These are phyloP conservation scores for Suillus occidentalis DNA, from an alignment of 768 basidiomycete species.

Conservation along the genomic window DNA sequence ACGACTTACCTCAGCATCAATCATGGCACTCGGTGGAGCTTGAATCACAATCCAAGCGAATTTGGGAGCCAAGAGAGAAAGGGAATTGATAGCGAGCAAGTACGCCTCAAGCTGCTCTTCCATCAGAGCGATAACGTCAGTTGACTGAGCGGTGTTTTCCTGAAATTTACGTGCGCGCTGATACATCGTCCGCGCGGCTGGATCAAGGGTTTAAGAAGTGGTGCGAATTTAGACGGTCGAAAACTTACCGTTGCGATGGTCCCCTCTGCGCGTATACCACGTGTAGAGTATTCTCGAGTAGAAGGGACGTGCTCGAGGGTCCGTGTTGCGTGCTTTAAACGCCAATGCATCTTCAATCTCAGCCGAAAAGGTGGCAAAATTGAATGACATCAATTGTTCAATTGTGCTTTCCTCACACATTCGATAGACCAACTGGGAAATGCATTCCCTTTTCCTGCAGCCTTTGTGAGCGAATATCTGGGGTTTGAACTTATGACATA, in stretches of 20 bases:
- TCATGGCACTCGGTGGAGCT: slow-evolving; percentile 43
- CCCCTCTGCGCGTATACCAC: slow-evolving; percentile 85
- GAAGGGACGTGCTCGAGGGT: slow-evolving; percentile 80
- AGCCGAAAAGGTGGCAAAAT: slow-evolving; percentile 80
- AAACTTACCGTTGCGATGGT: slow-evolving; percentile 85
- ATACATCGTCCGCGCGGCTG: slow-evolving; percentile 93
- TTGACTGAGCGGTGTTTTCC: slow-evolving; percentile 35
- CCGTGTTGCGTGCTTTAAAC: slow-evolving; percentile 92
- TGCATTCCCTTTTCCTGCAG: slow-evolving; percentile 75
- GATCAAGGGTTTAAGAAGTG: slow-evolving; percentile 26
- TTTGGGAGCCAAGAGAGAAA: slow-evolving; percentile 77
- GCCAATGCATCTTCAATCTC: slow-evolving; percentile 87
- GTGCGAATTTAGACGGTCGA: slow-evolving; percentile 9
- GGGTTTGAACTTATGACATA: slow-evolving; percentile 43
- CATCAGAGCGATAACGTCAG: slow-evolving; percentile 44
- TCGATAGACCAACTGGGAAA: slow-evolving; percentile 78
- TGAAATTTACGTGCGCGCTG: slow-evolving; percentile 82
- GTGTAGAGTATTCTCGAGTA: slow-evolving; percentile 94
- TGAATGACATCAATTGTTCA: slow-evolving; percentile 73
- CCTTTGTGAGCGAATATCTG: slow-evolving; percentile 13
- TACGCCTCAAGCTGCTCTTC: slow-evolving; percentile 80
- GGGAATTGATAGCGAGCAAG: slow-evolving; percentile 83
- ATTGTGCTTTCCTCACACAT: slow-evolving; percentile 92
- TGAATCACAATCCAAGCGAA: slow-evolving; percentile 83
- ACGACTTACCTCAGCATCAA: slow-evolving; percentile 45